A percentile compares a stretch with the other conserved stretches of the same genome.
Conservation (phyloP, 108 stramenopile species). For the Cyclotella sp. region DNA sequence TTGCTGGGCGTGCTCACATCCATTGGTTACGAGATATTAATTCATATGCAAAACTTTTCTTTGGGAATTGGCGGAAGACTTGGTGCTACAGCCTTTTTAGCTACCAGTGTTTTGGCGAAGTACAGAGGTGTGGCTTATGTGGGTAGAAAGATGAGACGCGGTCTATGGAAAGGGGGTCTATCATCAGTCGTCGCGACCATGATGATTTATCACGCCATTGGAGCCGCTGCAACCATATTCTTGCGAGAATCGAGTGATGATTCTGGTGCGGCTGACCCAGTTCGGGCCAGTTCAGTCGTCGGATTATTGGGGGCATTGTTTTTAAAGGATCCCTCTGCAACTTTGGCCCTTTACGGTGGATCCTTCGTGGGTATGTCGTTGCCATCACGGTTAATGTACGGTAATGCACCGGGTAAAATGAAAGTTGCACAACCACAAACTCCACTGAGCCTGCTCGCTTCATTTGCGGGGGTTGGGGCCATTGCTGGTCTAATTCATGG, state of each 20-base stretch:
- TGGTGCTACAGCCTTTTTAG: conserved; percentile 65
- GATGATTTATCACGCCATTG: conserved; percentile 58
- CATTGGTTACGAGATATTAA: conserved; percentile 52
- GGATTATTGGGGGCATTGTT: conserved; percentile 59
- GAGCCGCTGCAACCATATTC: conserved; percentile 63
- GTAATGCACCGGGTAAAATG: conserved; percentile 28
- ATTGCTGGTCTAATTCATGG: conserved; percentile 68
- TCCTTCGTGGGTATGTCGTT: conserved; percentile 68
- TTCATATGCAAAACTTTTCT: conserved; percentile 50
- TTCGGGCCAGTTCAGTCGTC: conserved; percentile 61
- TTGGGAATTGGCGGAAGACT: conserved; percentile 61
- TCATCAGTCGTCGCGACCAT: conserved; percentile 31
- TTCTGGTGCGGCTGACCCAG: conserved; percentile 61
- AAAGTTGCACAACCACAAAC: conserved; percentile 9
- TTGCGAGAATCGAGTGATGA: conserved; percentile 68
- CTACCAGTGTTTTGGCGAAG: conserved; percentile 52
- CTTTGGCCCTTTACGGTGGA: conserved; percentile 65
- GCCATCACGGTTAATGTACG: conserved; percentile 67
- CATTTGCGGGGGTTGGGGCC: conserved; percentile 60
- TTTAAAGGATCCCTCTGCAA: conserved; percentile 52
- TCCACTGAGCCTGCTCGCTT: conserved; percentile 15
- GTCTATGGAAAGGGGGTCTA: conserved; percentile 41
- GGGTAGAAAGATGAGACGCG: conserved; percentile 44
- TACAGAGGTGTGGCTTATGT: conserved; percentile 44
- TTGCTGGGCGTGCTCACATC: conserved; percentile 51